Conservation (phyloP, 805 yeast species). For the Yarrowia porcina region DNA sequence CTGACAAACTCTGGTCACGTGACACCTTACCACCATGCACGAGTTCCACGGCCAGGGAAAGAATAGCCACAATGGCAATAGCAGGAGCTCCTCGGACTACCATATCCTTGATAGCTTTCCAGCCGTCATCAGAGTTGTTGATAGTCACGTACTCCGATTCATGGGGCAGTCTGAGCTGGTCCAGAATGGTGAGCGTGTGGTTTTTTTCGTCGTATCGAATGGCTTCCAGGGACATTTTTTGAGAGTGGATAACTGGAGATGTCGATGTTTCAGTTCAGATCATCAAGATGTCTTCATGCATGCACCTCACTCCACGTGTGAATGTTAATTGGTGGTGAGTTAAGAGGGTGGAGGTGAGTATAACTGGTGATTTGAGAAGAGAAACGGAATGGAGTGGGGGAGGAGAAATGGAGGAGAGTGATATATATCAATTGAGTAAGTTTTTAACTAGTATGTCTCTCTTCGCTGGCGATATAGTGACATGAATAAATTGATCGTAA, state of each 20-base stretch:
- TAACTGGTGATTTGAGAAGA: no score
- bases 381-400: no score
- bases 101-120: conserved; percentile 79
- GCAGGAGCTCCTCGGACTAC: conserved; percentile 99
- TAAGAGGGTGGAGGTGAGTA: no score
- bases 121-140: conserved; percentile 68
- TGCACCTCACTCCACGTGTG: conserved; percentile 23
- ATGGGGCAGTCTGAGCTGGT: conserved; percentile 82
- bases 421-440: no score
- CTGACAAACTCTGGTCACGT: neutral
- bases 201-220: conserved; percentile 7
- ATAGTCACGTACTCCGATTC: conserved; percentile 65
- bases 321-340: neutral
- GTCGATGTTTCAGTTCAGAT: no score
- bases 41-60: conserved; percentile 76
- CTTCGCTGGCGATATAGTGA: no score
- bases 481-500: no score
- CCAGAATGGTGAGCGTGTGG: conserved; percentile 55
- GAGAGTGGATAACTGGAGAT: no score
- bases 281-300: neutral
- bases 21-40: conserved; percentile 33
- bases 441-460: no score
- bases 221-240: conserved; percentile 10
- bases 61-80: conserved; percentile 89
- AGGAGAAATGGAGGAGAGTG: no score